Percentiles rank a stretch among this genome's conserved stretches.
Conservation (phyloP, 352 stramenopile species). For the Pythium sp. region DNA sequence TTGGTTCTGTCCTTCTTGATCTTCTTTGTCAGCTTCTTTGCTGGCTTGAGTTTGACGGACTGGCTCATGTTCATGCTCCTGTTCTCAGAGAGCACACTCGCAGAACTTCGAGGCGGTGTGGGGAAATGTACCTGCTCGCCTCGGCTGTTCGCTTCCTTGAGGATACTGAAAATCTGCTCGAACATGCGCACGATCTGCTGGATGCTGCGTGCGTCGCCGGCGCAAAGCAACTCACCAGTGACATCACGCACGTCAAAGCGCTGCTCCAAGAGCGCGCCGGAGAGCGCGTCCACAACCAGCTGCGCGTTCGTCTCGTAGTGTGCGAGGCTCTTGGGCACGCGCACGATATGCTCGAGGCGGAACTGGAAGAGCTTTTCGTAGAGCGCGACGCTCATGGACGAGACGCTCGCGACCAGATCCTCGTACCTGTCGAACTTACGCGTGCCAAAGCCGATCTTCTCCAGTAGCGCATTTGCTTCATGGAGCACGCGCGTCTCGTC, state of each 20-base stretch:
- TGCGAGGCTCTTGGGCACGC: slow-evolving; percentile 46
- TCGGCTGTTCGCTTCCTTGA: slow-evolving; percentile 41
- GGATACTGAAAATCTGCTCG: slow-evolving; percentile 49
- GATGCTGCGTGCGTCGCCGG: slow-evolving; percentile 52
- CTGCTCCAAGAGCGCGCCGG: slow-evolving; percentile 67
- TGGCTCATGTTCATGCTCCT: neutral
- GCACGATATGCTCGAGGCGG: slow-evolving; percentile 63
- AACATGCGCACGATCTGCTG: slow-evolving; percentile 50
- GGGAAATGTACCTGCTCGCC: slow-evolving; percentile 14
- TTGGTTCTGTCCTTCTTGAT: slow-evolving; percentile 4
- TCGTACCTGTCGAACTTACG: slow-evolving; percentile 70
- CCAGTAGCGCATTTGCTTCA: slow-evolving; percentile 78
- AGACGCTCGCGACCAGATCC: slow-evolving; percentile 84
- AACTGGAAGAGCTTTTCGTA: slow-evolving; percentile 91
- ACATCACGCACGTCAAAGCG: slow-evolving; percentile 40
- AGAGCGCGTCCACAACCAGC: slow-evolving; percentile 78
- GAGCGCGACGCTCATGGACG: slow-evolving; percentile 90
- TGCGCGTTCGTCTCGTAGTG: slow-evolving; percentile 90
- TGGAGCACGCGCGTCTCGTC: slow-evolving; percentile 19
- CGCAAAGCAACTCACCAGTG: slow-evolving; percentile 52
- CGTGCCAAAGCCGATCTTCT: slow-evolving; percentile 73
- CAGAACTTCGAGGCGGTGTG: neutral
- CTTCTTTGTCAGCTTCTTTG: slow-evolving; percentile 1
- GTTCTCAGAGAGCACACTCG: slow-evolving; percentile 4
- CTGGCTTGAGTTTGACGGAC: slow-evolving; percentile 8